Percentiles rank a stretch among this genome's conserved stretches.
Evolutionary conservation across 768 basidiomycete species (phyloP).

Genomic region (Astraeus odoratus): DNA sequence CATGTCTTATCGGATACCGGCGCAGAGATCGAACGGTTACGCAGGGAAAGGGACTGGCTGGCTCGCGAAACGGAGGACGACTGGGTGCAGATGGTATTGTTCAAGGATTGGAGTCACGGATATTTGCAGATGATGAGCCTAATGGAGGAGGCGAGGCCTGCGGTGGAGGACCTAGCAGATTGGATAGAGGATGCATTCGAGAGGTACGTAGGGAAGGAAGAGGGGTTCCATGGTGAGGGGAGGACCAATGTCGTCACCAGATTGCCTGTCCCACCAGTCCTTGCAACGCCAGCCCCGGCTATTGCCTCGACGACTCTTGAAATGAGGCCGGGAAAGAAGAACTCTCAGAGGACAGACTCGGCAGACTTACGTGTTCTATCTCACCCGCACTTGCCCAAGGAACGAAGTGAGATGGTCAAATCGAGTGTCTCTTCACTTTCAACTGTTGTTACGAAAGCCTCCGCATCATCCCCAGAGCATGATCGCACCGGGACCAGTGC

Average conservation of each 20-base stretch:
- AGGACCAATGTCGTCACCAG: neutral
- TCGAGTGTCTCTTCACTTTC: too few relatives aligned
- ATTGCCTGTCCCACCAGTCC: too few relatives aligned
- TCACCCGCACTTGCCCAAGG: too few relatives aligned
- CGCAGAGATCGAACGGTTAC: constrained; percentile 35
- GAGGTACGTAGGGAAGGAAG: constrained; percentile 24
- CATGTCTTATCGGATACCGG: constrained; percentile 27
- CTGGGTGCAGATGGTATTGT: constrained; percentile 90
- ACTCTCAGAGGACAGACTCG: too few relatives aligned
- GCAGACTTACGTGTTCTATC: too few relatives aligned
- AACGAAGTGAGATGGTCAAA: too few relatives aligned
- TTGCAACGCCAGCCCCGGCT: too few relatives aligned
- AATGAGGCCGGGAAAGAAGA: too few relatives aligned
- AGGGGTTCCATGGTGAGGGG: constrained; percentile 2
- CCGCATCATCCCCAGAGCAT: too few relatives aligned
- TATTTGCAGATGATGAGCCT: constrained; percentile 92
- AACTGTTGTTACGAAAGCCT: too few relatives aligned
- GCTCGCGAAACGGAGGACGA: constrained; percentile 76
- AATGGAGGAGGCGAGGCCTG: constrained; percentile 75
- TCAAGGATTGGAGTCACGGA: constrained; percentile 96
- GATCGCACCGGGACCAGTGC: neutral
- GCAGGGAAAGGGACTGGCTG: constrained; percentile 54
- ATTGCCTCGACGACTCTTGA: too few relatives aligned
- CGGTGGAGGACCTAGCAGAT: constrained; percentile 76
- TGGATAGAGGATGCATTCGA: constrained; percentile 85